Base-by-base conservation (phyloP, 805 yeast species). In the Metschnikowia anglica region DNA sequence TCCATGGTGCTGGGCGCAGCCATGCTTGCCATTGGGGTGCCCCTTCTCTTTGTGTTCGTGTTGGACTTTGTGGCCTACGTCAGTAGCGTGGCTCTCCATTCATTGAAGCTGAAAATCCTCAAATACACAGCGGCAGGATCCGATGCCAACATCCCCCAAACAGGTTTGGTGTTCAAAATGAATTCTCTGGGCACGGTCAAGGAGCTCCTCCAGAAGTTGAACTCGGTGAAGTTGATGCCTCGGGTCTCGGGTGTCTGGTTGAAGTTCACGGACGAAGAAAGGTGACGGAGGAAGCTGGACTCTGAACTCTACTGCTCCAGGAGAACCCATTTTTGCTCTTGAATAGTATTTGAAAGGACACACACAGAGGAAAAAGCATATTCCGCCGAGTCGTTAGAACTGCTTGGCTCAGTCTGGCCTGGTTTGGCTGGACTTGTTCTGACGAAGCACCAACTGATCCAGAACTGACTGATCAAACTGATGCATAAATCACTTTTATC, bases 1-100 rank as follows among this genome's bases (percentile, higher is more conserved):
- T 41, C 44, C 16, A 24, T 25, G 21, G 28, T 35, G 13, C 40
- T 35, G 39, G 44, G 44, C 10, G 20, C 26, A 11, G 44, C 40
- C 19, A 18, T 41, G 12, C 36, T 41, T 7, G 44, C 36, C 2
- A 34, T 41, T 7, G 20, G 21, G 11, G 37, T 41, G 7, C 44
- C 44, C 5, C 17, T 41, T n/a, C 3, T 31, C 15, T 3, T 13
- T 17, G 20, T 41, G 11, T 31, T 41, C 35, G 28, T 27, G 11
- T 13, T 41, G 20, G 44, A 41, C 16, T 29, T 35, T 5, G n/a
- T 30, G 17, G 44, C 40, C 2, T 41, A 35, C 25, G 3, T 40
- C 11, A 34, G 39, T 28, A 34, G 44, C 25, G 17, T 40, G 44
- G 34, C 26, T 15, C 12, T 15, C 9, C 27, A 28, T 2, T 24